Percentiles rank a stretch among this genome's conserved stretches.
These are phyloP conservation scores for Panicum miliaceum DNA, from an alignment of 176 grass and related monocot species.

Conservation along the genomic window DNA sequence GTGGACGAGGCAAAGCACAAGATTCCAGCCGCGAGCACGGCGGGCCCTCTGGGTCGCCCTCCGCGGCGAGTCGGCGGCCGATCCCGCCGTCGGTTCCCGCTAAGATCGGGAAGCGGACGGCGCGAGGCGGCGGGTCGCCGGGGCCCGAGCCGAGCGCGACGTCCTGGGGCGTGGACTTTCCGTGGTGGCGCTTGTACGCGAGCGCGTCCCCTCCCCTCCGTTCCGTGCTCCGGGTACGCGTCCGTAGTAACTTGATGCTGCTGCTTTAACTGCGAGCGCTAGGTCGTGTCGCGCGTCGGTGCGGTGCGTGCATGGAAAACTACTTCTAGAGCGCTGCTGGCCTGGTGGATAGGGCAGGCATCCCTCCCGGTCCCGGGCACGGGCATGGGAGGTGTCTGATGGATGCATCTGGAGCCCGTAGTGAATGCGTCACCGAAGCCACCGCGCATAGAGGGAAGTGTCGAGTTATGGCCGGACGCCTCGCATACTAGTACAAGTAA, in stretches of 20 bases:
- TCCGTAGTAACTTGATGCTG: too few relatives aligned
- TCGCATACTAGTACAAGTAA: background rate
- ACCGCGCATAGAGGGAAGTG: too few relatives aligned
- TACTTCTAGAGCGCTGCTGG: background rate
- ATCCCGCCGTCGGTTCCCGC: constrained; percentile 22
- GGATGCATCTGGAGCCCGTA: background rate
- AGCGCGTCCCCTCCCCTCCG: background rate
- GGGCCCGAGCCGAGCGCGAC: background rate
- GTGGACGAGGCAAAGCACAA: background rate
- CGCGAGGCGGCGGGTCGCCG: background rate
- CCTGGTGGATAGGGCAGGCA: background rate
- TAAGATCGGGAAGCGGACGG: background rate
- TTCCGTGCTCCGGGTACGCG: background rate
- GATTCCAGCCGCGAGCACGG: constrained; percentile 18
- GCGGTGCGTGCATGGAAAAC: background rate
- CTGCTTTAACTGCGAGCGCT: background rate
- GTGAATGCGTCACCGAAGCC: constrained; percentile 8
- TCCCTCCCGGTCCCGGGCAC: background rate
- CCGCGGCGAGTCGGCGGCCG: background rate
- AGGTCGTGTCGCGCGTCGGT: background rate
- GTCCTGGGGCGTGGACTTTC: constrained; percentile 13
- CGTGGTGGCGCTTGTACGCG: constrained; percentile 18
- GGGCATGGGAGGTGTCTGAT: too few relatives aligned
- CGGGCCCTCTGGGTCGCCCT: background rate
- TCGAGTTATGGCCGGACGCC: background rate